These are phyloP conservation scores for Sergeia podlipaevii DNA, from an alignment of 208 protist genomes.

Conservation along the genomic window DNA sequence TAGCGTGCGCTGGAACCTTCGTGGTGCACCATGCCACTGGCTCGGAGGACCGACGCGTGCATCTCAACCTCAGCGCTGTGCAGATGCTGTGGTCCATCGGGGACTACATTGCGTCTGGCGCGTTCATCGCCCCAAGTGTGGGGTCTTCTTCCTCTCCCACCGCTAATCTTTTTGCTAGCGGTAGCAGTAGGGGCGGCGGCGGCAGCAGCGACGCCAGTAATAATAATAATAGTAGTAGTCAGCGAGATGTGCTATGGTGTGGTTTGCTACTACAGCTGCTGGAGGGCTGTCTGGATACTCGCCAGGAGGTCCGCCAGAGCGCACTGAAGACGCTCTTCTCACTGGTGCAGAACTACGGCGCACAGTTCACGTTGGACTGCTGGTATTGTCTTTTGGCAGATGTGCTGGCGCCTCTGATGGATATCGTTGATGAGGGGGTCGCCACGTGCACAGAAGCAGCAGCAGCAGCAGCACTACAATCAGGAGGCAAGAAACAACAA, in stretches of 20 bases:
- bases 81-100: slow-evolving; percentile 85
- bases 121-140: slow-evolving; percentile 5
- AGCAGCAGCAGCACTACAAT: too few species aligned
- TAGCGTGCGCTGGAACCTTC: slow-evolving; percentile 56
- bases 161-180: too few species aligned
- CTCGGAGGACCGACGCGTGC: slow-evolving; percentile 33
- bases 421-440: slow-evolving; percentile 28
- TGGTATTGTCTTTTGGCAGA: slow-evolving; percentile 52
- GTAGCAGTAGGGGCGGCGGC: too few species aligned
- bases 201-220: background rate
- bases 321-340: slow-evolving; percentile 81
- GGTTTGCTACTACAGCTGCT: slow-evolving; percentile 36
- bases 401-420: slow-evolving; percentile 53
- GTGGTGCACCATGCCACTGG: slow-evolving; percentile 11
- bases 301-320: slow-evolving; percentile 81
- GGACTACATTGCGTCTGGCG: slow-evolving; percentile 68
- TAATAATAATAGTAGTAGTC: background rate
- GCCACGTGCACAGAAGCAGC: slow-evolving; percentile 24
- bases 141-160: background rate
- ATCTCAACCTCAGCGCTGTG: slow-evolving; percentile 81
- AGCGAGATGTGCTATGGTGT: slow-evolving; percentile 25
- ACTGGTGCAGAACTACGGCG: slow-evolving; percentile 73
- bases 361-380: slow-evolving; percentile 34
- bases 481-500: too few species aligned
- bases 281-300: slow-evolving; percentile 29